Evolutionary conservation across 2,329 filamentous ascomycete species (phyloP).

Genomic region (Ophiocordyceps polyrhachis-furcata): DNA sequence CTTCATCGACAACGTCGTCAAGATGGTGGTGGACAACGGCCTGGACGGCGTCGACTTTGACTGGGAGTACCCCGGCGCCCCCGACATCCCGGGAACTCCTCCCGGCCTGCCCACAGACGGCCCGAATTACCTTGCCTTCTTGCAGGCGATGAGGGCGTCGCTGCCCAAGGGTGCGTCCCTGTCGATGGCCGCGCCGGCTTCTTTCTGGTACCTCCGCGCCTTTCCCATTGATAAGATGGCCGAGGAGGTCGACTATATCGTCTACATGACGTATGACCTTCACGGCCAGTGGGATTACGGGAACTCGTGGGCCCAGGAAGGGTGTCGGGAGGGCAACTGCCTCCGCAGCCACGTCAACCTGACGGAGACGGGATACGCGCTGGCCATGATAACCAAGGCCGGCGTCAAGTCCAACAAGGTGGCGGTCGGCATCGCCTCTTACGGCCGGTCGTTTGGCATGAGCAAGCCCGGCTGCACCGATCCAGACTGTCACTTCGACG

Average conservation of each 20-base stretch:
- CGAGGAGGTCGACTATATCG: slow-evolving; percentile 13
- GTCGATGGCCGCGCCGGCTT: slow-evolving; percentile 14
- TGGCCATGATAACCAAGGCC: slow-evolving; percentile 17
- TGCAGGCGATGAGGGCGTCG: background rate
- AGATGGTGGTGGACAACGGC: slow-evolving; percentile 17
- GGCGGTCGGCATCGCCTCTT: background rate
- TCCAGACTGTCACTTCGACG: slow-evolving; percentile 2
- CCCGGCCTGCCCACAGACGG: slow-evolving; percentile 4
- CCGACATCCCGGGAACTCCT: slow-evolving; percentile 12
- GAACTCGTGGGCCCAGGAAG: slow-evolving; percentile 9
- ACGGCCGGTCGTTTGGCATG: background rate
- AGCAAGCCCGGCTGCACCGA: slow-evolving; percentile 2
- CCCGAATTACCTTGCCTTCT: slow-evolving; percentile 5
- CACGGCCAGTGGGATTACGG: slow-evolving; percentile 15
- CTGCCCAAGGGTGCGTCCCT: slow-evolving; percentile 8
- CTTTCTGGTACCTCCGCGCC: slow-evolving; percentile 15
- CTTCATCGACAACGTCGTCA: slow-evolving; percentile 14
- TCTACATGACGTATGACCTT: slow-evolving; percentile 18
- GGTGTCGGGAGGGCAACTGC: slow-evolving; percentile 13
- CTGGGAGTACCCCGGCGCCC: slow-evolving; percentile 19
- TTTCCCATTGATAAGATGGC: slow-evolving; percentile 4
- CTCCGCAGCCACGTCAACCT: slow-evolving; percentile 17
- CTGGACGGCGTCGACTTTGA: slow-evolving; percentile 22
- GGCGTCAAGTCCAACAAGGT: slow-evolving; percentile 7
- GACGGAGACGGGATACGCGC: slow-evolving; percentile 13